Evolutionary conservation across 139 green algal genomes (phyloP).

Genomic region (Asterochloris sp.): DNA sequence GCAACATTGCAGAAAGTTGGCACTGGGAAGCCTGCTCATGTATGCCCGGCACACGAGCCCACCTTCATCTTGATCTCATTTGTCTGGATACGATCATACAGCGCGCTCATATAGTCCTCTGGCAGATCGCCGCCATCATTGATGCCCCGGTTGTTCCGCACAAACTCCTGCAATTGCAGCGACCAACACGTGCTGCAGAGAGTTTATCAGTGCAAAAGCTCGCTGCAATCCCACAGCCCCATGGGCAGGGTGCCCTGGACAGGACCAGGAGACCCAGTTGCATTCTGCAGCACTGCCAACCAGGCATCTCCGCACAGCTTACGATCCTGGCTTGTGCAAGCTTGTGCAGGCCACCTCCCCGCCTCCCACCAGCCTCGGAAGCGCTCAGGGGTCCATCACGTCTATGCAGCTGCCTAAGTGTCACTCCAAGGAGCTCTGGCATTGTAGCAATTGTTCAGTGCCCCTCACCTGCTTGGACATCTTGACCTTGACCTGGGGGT

Average conservation of each 20-base stretch:
- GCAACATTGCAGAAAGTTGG: too few species aligned
- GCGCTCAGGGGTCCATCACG: too few species aligned
- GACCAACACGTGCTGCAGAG: not conserved
- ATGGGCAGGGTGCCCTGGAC: not conserved
- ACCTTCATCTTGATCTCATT: constrained; percentile 99
- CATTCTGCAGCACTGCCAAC: not conserved
- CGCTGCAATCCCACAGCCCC: not conserved
- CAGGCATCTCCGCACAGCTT: not conserved
- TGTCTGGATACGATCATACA: constrained; percentile 94
- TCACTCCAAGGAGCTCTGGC: not conserved
- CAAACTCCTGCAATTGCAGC: constrained; percentile 68
- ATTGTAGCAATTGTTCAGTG: not conserved
- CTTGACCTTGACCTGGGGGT: constrained; percentile 81
- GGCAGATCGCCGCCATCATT: constrained; percentile 91
- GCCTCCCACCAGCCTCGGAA: too few species aligned
- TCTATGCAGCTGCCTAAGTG: too few species aligned
- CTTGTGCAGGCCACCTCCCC: too few species aligned
- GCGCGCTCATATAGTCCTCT: constrained; percentile 76
- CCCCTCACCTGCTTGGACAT: constrained; percentile 48
- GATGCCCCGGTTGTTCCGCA: constrained; percentile 98
- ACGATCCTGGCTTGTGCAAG: not conserved
- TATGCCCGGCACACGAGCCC: not conserved
- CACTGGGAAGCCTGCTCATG: too few species aligned
- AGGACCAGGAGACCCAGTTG: not conserved
- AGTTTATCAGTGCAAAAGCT: not conserved